Evolutionary conservation across 2,329 filamentous ascomycete genomes (phyloP).

Genomic region (Didymosphaeria variabile): DNA sequence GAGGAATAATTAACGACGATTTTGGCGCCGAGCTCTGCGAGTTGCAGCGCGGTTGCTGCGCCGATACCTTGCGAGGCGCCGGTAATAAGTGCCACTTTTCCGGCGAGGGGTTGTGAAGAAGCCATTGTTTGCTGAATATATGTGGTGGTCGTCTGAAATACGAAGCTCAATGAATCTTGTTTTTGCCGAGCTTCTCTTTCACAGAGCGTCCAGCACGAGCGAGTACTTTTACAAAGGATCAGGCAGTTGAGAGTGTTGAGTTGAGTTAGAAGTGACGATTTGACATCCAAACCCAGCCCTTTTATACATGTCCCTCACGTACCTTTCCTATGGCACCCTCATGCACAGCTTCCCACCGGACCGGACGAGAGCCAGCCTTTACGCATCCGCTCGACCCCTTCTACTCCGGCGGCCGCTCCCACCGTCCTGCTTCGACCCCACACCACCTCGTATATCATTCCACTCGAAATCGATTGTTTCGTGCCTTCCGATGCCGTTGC

Average conservation of each 20-base stretch:
- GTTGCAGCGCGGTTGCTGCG: slow-evolving; percentile 46
- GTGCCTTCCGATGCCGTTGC: background rate
- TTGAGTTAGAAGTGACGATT: background rate
- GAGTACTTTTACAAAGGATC: too few relatives aligned
- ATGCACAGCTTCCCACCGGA: background rate
- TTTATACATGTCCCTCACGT: background rate
- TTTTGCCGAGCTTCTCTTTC: background rate
- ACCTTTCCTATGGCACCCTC: background rate
- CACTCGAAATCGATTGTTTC: too few relatives aligned
- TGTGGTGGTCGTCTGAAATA: background rate
- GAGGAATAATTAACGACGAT: slow-evolving; percentile 66
- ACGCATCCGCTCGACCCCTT: background rate
- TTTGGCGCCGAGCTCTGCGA: slow-evolving; percentile 53
- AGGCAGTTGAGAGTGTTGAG: too few relatives aligned
- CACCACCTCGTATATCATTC: background rate
- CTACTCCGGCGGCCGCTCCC: background rate
- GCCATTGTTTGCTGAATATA: slow-evolving; percentile 3
- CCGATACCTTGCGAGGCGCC: slow-evolving; percentile 42
- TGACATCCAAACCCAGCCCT: background rate
- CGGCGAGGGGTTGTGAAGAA: slow-evolving; percentile 36
- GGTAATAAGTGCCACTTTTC: slow-evolving; percentile 42
- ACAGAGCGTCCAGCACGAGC: background rate
- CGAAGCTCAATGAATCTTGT: background rate
- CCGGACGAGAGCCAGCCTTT: slow-evolving; percentile 2
- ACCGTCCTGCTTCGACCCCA: background rate